Evolutionary conservation across 2,329 filamentous ascomycete species (phyloP).

Genomic region (Sphaceloma murrayae): DNA sequence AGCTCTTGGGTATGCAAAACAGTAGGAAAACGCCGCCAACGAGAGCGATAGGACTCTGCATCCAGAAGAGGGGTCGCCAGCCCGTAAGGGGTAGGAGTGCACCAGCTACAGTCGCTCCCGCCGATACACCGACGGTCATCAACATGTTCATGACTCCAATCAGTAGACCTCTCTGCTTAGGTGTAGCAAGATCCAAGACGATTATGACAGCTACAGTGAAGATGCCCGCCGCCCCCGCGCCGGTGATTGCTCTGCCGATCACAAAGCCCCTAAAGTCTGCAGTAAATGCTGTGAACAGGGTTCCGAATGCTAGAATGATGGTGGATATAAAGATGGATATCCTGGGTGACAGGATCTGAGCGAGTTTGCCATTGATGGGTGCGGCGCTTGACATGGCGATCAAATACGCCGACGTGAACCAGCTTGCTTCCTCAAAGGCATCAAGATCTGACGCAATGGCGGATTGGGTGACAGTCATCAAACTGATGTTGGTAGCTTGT

Average conservation of each 20-base stretch:
- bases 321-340: constrained; percentile 55
- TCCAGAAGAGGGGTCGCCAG: constrained; percentile 66
- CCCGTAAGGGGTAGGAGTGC: constrained; percentile 53
- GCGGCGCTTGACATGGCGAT: constrained; percentile 51
- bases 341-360: constrained; percentile 62
- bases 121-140: constrained; percentile 60
- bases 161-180: constrained; percentile 59
- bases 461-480: constrained; percentile 73
- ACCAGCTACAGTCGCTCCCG: constrained; percentile 62
- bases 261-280: constrained; percentile 54
- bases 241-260: constrained; percentile 56
- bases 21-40: constrained; percentile 54
- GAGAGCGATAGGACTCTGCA: constrained; percentile 57
- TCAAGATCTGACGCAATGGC: constrained; percentile 65
- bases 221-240: constrained; percentile 60
- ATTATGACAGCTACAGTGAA: constrained; percentile 66
- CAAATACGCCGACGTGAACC: constrained; percentile 75
- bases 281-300: constrained; percentile 55
- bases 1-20: constrained; percentile 51
- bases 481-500: constrained; percentile 61
- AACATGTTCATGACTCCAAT: constrained; percentile 65
- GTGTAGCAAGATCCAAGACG: constrained; percentile 61
- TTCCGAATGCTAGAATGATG: constrained; percentile 50
- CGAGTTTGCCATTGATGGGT: constrained; percentile 61
- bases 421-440: constrained; percentile 62